phyloP scores from a whole-genome alignment of 2,329 filamentous ascomycete species.

The Trichoderma atrobrunneum region DNA sequence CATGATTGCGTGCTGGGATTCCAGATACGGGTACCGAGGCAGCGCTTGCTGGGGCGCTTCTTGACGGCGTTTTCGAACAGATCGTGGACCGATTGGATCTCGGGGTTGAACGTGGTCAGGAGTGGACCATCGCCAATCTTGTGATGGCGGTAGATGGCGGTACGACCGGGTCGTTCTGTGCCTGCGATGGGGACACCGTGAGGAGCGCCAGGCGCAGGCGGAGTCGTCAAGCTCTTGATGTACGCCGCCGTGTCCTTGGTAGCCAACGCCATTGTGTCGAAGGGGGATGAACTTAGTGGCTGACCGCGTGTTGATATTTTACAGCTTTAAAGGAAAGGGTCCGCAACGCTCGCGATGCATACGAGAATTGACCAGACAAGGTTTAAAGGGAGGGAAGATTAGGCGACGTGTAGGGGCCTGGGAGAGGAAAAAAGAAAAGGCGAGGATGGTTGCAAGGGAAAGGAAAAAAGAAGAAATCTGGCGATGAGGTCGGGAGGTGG shows the following conservation, averaged over 20 bases:
- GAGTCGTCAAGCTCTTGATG: conserved; percentile 53
- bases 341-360: conserved; percentile 2
- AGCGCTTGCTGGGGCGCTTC: conserved; percentile 63
- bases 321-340: neutral
- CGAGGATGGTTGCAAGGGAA: neutral
- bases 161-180: conserved; percentile 69
- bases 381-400: neutral
- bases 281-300: neutral
- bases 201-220: conserved; percentile 70
- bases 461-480: conserved; percentile 1
- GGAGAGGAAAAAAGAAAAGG: neutral
- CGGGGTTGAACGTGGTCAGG: conserved; percentile 68
- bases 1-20: conserved; percentile 70
- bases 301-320: conserved; percentile 5
- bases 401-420: neutral
- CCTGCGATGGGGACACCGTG: conserved; percentile 77
- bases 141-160: conserved; percentile 79
- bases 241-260: conserved; percentile 37
- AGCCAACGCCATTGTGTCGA: conserved; percentile 35
- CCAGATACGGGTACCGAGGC: conserved; percentile 79
- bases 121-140: conserved; percentile 68
- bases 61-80: conserved; percentile 69
- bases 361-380: conserved; percentile 6
- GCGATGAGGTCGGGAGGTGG: conserved; percentile 10
- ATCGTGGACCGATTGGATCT: conserved; percentile 71